Evolutionary conservation across 1,284 basidiomycete genomes (phyloP), one percentile per base, ranked within the genome.

Genomic region (Tylopilus sp.): DNA sequence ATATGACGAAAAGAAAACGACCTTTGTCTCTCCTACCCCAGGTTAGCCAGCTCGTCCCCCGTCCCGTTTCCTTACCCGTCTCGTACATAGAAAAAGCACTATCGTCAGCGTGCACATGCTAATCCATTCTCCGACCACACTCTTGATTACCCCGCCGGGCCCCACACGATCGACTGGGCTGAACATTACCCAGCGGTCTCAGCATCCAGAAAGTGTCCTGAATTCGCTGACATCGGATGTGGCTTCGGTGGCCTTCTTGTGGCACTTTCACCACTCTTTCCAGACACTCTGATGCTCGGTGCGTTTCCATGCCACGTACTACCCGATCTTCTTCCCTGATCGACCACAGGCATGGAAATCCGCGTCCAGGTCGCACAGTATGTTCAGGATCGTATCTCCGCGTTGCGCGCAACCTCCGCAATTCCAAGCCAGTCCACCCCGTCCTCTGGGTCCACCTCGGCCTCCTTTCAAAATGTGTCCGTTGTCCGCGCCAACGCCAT

Each of bases 121-220:
- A 99, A 99, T 68, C 96, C 96, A 2, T 98, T 99, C 71, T 92
- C 91, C 12, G 97, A 99, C 70, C 97, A 99, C 71, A 78, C 83
- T 21, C 80, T 99, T 43, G 84, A 86, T 55, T 99, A 98, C 67
- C 97, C 97, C 1, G 55, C 79, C n/a, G 81, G 82, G 10, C 95
- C 96, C 0, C 69, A 74, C 16, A 71, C 76, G 47, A 86, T 97
- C 72, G 85, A 97, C 71, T 97, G 95, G 94, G 71, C 76, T 10
- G 69, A 73, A 15, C 92, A 97, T 69, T 99, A 86, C 69, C 96
- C 96, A 3, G 76, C 79, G 31, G 88, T 84, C 66, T 68, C 74
- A 18, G 70, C 60, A 37, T 67, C 77, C 6, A 74, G 72, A 19
- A 84, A 85, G 64, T 71, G 73, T 12, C 95, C 97, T 31, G 93